Evolutionary conservation across 768 basidiomycete species (phyloP), one percentile per base, ranked within the genome.

Genomic region (Termitomyces sp.): DNA sequence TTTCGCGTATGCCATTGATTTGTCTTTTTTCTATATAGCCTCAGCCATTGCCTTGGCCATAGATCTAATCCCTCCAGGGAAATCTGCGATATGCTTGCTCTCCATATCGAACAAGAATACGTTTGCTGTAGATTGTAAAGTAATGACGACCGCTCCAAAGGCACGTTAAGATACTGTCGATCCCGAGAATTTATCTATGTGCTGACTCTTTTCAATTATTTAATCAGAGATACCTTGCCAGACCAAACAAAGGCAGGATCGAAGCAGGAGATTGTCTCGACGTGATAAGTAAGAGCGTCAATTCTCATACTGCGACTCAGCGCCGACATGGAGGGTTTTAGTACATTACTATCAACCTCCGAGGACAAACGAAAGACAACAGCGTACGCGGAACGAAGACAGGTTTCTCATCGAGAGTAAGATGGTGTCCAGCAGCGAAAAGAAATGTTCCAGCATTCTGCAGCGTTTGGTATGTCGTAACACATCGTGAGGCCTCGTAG

Each of bases 401-500:
- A 53, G 29, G 10, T 56, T 59, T 37, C 44, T 56, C 5, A 16
- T 59, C 3, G 44, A 59, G 54, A 59, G 44, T 34, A 51, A 34
- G n/a, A 22, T 55, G 16, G 42, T 24, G 16, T 42, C 52, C 4
- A 42, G 3, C 34, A 26, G 22, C 34, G n/a, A 29, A 55, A 22
- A n/a, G 37, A 18, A 12, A 13, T 34, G n/a, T 36, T 50, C 0
- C 47, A 43, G 3, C 20, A 29, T 16, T 37, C 51, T 42, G 58
- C 47, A 43, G 3, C 20, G 37, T 16, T 37, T 55, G 48, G 58
- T 59, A 36, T 43, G 58, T n/a, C 18, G 50, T n/a, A 39, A 37
- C 26, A 39, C 7, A 51, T 9, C 18, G 5, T 6, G 10, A 39
- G 18, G n/a, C 18, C 26, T 13, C n/a, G n/a, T n/a, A 1, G 18